These are phyloP conservation scores for Fusarium graminum DNA, from an alignment of 2,329 filamentous ascomycete species.

Conservation along the genomic window DNA sequence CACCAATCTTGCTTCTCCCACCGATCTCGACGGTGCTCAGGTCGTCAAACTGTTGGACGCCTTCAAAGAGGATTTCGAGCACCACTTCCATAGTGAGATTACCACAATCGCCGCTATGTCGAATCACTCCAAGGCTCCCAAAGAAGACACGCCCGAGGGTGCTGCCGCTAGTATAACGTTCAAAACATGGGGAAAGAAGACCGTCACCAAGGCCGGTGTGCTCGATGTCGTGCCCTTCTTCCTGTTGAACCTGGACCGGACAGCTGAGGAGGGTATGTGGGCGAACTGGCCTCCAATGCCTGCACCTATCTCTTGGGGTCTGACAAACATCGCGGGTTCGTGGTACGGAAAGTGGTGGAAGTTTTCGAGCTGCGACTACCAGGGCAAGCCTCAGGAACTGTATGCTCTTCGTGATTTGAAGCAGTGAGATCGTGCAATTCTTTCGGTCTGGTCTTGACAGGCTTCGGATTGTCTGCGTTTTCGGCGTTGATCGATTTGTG, in stretches of 20 bases:
- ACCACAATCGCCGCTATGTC: conserved; percentile 64
- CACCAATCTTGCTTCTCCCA: conserved; percentile 55
- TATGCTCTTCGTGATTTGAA: conserved; percentile 59
- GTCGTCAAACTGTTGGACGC: conserved; percentile 64
- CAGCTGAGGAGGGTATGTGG: conserved; percentile 71
- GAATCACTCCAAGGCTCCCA: conserved; percentile 64
- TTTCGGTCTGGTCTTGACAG: not conserved
- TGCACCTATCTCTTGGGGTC: conserved; percentile 68
- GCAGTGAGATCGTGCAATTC: conserved; percentile 4
- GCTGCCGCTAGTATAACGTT: conserved; percentile 64
- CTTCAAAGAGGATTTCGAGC: conserved; percentile 64
- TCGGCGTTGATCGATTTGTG: conserved; percentile 13
- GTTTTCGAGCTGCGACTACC: conserved; percentile 72
- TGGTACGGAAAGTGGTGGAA: conserved; percentile 72
- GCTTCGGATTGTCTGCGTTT: not conserved
- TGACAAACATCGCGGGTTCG: conserved; percentile 70
- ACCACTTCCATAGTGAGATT: conserved; percentile 70
- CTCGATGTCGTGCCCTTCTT: conserved; percentile 74
- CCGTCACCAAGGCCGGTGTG: conserved; percentile 70
- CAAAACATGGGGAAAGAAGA: conserved; percentile 73
- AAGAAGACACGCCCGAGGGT: conserved; percentile 59
- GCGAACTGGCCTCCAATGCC: conserved; percentile 75
- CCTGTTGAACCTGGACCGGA: conserved; percentile 71
- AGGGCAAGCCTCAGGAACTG: conserved; percentile 66
- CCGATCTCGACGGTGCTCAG: conserved; percentile 59